phyloP scores from a whole-genome alignment of 1,284 basidiomycete species.

The Malassezia equina region DNA sequence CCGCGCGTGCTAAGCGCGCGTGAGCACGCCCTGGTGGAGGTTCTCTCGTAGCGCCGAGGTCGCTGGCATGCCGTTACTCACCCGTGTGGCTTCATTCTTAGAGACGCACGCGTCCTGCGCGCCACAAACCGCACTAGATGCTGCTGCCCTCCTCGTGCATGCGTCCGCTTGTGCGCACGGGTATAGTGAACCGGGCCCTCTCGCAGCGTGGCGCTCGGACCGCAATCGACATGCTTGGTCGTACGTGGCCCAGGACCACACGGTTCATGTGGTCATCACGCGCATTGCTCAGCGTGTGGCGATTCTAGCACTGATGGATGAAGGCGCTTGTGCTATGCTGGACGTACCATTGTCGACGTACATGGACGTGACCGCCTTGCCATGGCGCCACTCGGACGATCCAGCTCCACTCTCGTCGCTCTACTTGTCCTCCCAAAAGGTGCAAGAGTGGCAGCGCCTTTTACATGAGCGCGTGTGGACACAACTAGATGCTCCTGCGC shows the following conservation, averaged over 20 bases:
- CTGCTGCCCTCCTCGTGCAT: background rate
- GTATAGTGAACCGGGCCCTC: background rate
- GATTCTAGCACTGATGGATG: background rate
- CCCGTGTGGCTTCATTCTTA: background rate
- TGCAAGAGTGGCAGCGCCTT: background rate
- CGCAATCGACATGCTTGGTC: background rate
- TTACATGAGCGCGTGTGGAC: background rate
- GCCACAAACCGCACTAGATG: constrained; percentile 1
- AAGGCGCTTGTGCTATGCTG: background rate
- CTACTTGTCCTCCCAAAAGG: background rate
- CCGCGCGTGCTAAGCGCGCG: constrained; percentile 4
- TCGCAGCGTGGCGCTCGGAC: background rate
- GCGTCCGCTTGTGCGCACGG: background rate
- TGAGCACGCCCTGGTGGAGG: background rate
- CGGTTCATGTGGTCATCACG: background rate
- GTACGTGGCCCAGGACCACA: background rate
- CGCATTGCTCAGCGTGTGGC: background rate
- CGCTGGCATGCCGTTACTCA: background rate
- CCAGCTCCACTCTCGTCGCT: background rate
- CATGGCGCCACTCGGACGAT: background rate
- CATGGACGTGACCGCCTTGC: background rate
- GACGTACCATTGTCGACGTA: background rate
- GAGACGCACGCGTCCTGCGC: background rate
- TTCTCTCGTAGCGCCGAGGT: background rate
- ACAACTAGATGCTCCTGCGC: background rate